A percentile compares a stretch with the other conserved stretches of the same genome.
Conservation (phyloP, 306 rosid species). For the Inga oerstediana region DNA sequence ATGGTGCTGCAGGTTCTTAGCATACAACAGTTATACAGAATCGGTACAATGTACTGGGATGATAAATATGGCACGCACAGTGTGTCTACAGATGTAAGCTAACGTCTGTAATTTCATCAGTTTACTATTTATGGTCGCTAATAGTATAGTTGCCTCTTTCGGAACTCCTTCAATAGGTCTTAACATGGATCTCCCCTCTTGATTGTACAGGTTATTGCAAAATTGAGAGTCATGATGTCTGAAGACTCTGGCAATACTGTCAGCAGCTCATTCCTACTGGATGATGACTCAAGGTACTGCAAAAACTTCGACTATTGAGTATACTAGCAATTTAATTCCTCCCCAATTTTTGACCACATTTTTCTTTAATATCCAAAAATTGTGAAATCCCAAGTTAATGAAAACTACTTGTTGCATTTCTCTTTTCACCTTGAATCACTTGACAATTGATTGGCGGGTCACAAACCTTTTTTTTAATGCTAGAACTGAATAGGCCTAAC, state of each 20-base stretch:
- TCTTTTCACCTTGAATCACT: background rate
- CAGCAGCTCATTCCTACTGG: slow-evolving; percentile 95
- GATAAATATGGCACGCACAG: slow-evolving; percentile 99
- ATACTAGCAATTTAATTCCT: background rate
- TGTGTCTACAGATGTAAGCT: slow-evolving; percentile 91
- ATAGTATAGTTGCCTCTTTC: slow-evolving; percentile 5
- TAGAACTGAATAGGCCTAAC: background rate
- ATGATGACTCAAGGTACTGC: slow-evolving; percentile 92
- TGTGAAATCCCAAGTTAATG: background rate
- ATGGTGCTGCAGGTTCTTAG: slow-evolving; percentile 78
- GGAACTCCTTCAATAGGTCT: slow-evolving; percentile 11
- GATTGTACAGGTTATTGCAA: slow-evolving; percentile 71
- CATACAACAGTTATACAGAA: slow-evolving; percentile 96
- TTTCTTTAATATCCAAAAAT: background rate
- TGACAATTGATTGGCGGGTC: background rate
- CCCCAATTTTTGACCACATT: background rate
- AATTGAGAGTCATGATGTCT: slow-evolving; percentile 91
- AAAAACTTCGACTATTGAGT: slow-evolving; percentile 7
- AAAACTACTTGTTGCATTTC: background rate
- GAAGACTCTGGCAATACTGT: slow-evolving; percentile 94
- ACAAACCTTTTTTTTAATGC: background rate
- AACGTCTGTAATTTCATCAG: slow-evolving; percentile 27
- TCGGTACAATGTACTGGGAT: slow-evolving; percentile 99
- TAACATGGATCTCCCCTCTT: slow-evolving; percentile 4
- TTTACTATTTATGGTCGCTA: slow-evolving; percentile 18